These are phyloP conservation scores for Colletotrichum sp. DNA, from an alignment of 2,329 filamentous ascomycete genomes.

Conservation along the genomic window DNA sequence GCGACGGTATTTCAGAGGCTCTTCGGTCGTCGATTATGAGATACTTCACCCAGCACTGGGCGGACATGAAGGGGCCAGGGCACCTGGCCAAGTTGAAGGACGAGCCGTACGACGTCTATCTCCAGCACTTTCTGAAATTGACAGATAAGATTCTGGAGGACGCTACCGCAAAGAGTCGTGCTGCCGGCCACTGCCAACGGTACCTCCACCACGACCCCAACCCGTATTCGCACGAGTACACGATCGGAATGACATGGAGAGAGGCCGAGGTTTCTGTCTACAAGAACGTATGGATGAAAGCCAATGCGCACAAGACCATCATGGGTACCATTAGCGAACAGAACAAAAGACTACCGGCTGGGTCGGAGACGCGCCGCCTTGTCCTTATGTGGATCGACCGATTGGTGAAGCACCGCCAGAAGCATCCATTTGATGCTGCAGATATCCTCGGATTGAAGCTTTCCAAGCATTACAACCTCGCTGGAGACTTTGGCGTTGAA, in stretches of 20 bases:
- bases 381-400: not conserved
- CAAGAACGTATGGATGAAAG: constrained; percentile 10
- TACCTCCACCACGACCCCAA: constrained; percentile 14
- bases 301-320: not conserved
- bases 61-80: not conserved
- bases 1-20: not conserved
- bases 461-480: constrained; percentile 1
- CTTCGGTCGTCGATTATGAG: not conserved
- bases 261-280: not conserved
- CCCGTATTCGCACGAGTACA: constrained; percentile 12
- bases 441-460: not conserved
- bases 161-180: not conserved
- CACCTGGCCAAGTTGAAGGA: not conserved
- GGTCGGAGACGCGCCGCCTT: constrained; percentile 5
- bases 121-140: not conserved
- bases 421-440: not conserved
- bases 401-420: not conserved
- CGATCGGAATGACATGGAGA: constrained; percentile 2
- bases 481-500: not conserved
- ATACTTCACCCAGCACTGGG: not conserved
- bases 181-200: not conserved
- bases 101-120: not conserved
- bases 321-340: not conserved
- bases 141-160: not conserved
- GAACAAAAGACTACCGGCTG: not conserved